Conservation (phyloP, 768 basidiomycete genomes). For the Scleroderma citrinum region DNA sequence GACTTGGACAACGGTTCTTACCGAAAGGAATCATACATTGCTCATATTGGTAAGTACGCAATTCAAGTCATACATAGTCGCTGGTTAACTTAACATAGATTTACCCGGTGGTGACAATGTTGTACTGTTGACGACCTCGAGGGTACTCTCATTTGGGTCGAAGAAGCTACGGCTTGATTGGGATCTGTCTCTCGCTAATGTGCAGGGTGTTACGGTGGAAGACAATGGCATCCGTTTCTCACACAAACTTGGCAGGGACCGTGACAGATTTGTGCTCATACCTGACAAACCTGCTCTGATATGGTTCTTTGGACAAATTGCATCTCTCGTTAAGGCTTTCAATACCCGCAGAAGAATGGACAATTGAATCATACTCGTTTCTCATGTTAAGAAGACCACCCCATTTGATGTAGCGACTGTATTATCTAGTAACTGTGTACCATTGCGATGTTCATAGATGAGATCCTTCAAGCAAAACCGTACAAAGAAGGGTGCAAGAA, state of each 20-base stretch:
- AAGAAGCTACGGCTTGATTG: slow-evolving; percentile 81
- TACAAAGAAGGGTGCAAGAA: not conserved
- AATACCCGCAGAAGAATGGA: slow-evolving; percentile 75
- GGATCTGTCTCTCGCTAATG: slow-evolving; percentile 84
- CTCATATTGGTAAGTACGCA: slow-evolving; percentile 70
- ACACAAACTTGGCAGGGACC: slow-evolving; percentile 69
- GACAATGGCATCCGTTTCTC: slow-evolving; percentile 87
- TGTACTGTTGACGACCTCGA: slow-evolving; percentile 69
- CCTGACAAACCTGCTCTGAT: slow-evolving; percentile 67
- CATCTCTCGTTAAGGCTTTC: slow-evolving; percentile 69
- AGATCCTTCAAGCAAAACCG: not conserved
- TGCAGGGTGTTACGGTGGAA: slow-evolving; percentile 85
- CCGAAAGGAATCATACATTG: slow-evolving; percentile 80
- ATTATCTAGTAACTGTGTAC: slow-evolving; percentile 23
- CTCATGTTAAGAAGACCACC: slow-evolving; percentile 8
- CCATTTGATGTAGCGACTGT: slow-evolving; percentile 11
- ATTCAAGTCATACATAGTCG: not conserved
- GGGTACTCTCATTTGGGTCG: slow-evolving; percentile 80
- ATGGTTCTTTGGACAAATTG: slow-evolving; percentile 79
- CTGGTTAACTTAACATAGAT: slow-evolving; percentile 37
- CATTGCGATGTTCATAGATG: slow-evolving; percentile 7
- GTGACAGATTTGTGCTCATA: slow-evolving; percentile 72
- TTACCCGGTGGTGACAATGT: slow-evolving; percentile 76
- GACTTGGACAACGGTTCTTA: slow-evolving; percentile 88
- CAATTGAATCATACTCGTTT: slow-evolving; percentile 11